These are phyloP conservation scores for Trypanosomatidae sp. DNA, from an alignment of 208 protist species.

Conservation along the genomic window DNA sequence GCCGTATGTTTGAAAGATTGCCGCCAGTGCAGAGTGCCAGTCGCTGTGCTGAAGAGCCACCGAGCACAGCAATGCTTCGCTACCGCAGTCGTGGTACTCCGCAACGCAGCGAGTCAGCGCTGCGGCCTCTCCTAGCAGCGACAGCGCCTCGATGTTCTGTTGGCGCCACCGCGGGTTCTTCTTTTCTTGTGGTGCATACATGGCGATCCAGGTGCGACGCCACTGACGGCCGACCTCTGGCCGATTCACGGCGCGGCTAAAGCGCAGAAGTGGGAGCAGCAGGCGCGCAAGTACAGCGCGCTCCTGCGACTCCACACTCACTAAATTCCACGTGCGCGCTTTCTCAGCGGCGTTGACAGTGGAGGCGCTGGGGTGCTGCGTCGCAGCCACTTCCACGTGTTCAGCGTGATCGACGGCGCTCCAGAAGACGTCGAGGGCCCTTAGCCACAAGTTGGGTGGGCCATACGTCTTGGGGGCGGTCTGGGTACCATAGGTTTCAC, in stretches of 20 bases:
- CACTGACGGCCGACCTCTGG: slow-evolving; percentile 52
- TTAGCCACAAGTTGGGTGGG: slow-evolving; percentile 37
- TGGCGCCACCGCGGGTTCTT: slow-evolving; percentile 25
- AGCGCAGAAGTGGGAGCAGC: slow-evolving; percentile 48
- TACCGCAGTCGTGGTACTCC: slow-evolving; percentile 5
- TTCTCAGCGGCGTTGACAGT: too few relatives aligned
- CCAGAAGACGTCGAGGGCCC: slow-evolving; percentile 67
- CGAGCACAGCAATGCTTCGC: slow-evolving; percentile 37
- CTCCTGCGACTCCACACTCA: slow-evolving; percentile 28
- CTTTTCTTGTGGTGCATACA: slow-evolving; percentile 29
- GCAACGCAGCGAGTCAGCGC: slow-evolving; percentile 24
- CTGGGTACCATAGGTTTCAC: neutral
- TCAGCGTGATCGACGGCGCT: slow-evolving; percentile 58
- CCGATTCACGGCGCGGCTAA: slow-evolving; percentile 33
- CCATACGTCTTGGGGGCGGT: neutral
- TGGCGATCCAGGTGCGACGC: slow-evolving; percentile 38
- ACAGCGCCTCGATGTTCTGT: slow-evolving; percentile 48
- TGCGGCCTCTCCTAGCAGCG: slow-evolving; percentile 36
- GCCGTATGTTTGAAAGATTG: slow-evolving; percentile 29
- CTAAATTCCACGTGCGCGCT: neutral
- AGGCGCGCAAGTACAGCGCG: slow-evolving; percentile 45
- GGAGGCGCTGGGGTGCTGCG: neutral
- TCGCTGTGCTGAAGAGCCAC: slow-evolving; percentile 44
- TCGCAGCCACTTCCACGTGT: neutral
- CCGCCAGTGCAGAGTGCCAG: slow-evolving; percentile 51